Evolutionary conservation across 495 filamentous ascomycete species (phyloP), one percentile per base, ranked within the genome.

Genomic region (Xylaria curta): DNA sequence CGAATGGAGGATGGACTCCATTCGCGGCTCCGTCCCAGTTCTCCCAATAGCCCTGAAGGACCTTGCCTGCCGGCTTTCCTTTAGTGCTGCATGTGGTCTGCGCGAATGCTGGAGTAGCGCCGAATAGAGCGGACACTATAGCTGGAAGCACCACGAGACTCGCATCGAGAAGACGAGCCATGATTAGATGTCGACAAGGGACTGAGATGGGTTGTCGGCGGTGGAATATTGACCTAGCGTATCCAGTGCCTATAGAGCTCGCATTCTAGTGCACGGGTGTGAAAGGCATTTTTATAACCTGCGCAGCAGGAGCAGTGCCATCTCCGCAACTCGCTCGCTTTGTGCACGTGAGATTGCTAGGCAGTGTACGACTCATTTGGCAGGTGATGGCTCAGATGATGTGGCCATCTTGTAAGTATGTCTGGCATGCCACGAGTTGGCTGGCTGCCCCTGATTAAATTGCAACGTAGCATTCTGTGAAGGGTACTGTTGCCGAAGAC

Each of bases 21-120:
- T 69, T 74, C 17, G 24, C 33, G 24, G 74, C 26, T 54, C 74
- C 74, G 47, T 76, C 74, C 74, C 74, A 76, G 66, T 76, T 76
- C 60, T 76, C 74, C 74, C 74, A 76, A 47, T 76, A 76, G 17
- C 74, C 74, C 51, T 72, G 69, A 17, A 76, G 72, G 13, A 76
- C 74, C 46, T 76, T 74, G 21, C 74, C 74, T 1, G 51, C 19
- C 21, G 74, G 74, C 54, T 74, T 76, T 31, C 74, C 74, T 54
- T 74, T 76, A 13, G 69, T 72, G 2, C 33, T 53, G 58, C 74
- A 76, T 66, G 74, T 76, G 8, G 56, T 46, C 49, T 65, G 68
- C 6, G 74, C 72, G 19, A 44, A 60, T n/a, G 67, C 54, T 8
- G 72, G 53, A 31, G 24, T 42, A 19, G 72, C 60, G 31, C 72